phyloP scores from a whole-genome alignment of 2,329 filamentous ascomycete genomes.

The Hymenoscyphus linearis region DNA sequence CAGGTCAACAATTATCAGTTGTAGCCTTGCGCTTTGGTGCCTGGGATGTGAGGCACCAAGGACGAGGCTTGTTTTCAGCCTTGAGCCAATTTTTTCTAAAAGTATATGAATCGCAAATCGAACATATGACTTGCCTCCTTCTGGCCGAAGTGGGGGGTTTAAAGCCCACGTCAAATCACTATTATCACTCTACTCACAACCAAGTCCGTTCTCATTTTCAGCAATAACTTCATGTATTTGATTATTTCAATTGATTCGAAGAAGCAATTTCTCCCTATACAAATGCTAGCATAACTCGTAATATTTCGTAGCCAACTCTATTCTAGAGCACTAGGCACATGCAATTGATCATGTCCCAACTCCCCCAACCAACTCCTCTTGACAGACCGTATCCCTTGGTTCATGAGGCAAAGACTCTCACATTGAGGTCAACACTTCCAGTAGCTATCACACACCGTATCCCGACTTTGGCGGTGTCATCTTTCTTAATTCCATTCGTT shows the following conservation, averaged over 20 bases:
- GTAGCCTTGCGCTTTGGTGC: neutral
- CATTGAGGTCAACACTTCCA: constrained; percentile 74
- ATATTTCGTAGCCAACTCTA: constrained; percentile 25
- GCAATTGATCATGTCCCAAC: constrained; percentile 15
- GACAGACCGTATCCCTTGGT: constrained; percentile 11
- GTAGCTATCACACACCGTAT: constrained; percentile 85
- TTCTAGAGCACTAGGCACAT: constrained; percentile 8
- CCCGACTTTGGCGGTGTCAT: constrained; percentile 47
- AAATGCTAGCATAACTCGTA: constrained; percentile 29
- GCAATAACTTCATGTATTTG: neutral
- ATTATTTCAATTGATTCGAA: constrained; percentile 14
- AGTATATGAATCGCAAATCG: neutral
- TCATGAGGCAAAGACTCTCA: constrained; percentile 66
- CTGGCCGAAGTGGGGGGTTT: too few species aligned
- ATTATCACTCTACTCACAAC: neutral
- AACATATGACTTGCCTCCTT: too few species aligned
- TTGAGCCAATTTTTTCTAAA: neutral
- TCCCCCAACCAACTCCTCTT: constrained; percentile 18
- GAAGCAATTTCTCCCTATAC: constrained; percentile 21
- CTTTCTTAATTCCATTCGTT: constrained; percentile 45
- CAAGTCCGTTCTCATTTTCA: neutral
- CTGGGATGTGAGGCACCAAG: neutral
- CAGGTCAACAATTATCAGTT: neutral
- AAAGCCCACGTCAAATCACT: too few species aligned
- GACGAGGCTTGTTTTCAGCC: neutral